Conservation (phyloP, 371 early-diverging fungal genomes). For the Basidiobolus meristosporus region DNA sequence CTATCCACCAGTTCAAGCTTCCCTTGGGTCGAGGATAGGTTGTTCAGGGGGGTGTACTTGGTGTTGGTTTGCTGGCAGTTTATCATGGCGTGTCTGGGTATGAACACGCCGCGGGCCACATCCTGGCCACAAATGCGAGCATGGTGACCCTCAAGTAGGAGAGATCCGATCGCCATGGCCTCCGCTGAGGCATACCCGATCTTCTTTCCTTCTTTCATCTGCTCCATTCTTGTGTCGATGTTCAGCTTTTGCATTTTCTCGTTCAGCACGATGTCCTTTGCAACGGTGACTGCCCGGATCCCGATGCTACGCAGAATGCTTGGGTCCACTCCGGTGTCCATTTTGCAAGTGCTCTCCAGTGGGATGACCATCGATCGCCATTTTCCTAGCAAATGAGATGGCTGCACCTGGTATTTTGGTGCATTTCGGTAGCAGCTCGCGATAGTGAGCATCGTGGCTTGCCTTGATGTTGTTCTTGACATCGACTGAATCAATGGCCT, state of each 20-base stretch:
- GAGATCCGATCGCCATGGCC: conserved; percentile 76
- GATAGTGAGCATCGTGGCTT: too few species aligned
- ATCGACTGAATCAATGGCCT: conserved; percentile 17
- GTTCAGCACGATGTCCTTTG: conserved; percentile 76
- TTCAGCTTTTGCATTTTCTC: conserved; percentile 15
- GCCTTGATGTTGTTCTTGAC: conserved; percentile 12
- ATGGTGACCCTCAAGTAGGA: conserved; percentile 61
- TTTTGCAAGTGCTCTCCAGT: conserved; percentile 12
- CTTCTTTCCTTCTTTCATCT: conserved; percentile 30
- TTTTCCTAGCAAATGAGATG: conserved; percentile 3
- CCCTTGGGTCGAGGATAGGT: neutral
- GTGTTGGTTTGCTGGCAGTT: conserved; percentile 55
- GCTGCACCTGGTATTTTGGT: conserved; percentile 27
- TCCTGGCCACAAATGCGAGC: conserved; percentile 93
- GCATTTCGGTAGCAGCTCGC: conserved; percentile 17
- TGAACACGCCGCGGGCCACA: conserved; percentile 94
- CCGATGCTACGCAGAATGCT: conserved; percentile 26
- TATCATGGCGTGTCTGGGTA: conserved; percentile 85
- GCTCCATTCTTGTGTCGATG: too few species aligned
- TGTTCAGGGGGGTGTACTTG: conserved; percentile 52
- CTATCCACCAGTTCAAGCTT: conserved; percentile 69
- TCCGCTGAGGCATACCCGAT: conserved; percentile 96
- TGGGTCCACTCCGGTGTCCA: conserved; percentile 9
- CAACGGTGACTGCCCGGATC: conserved; percentile 19
- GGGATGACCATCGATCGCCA: conserved; percentile 6